These are phyloP conservation scores for Colletotrichum eleusines DNA, from an alignment of 2,329 filamentous ascomycete genomes.

Conservation along the genomic window DNA sequence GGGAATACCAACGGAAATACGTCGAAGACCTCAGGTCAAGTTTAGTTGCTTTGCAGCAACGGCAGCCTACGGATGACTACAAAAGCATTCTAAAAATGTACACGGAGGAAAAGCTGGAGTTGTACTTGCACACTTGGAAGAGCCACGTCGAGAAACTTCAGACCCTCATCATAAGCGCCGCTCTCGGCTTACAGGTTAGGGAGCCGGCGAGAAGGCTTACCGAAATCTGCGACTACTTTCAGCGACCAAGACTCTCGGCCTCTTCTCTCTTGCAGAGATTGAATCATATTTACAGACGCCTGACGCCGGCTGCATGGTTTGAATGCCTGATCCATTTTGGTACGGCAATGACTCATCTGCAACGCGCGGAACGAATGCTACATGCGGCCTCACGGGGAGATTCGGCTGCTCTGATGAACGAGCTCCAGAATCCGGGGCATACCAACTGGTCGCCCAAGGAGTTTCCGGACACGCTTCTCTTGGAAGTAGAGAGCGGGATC, in stretches of 20 bases:
- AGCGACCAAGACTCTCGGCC: background rate
- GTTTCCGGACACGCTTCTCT: slow-evolving; percentile 70
- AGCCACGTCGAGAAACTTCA: background rate
- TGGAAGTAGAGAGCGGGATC: slow-evolving; percentile 74
- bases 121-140: background rate
- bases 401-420: slow-evolving; percentile 52
- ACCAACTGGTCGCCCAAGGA: slow-evolving; percentile 64
- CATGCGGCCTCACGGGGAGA: background rate
- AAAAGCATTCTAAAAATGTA: too few relatives aligned
- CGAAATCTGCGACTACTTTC: background rate
- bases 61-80: too few relatives aligned
- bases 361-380: slow-evolving; percentile 58
- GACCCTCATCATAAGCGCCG: background rate
- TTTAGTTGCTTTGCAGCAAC: background rate
- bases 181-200: background rate
- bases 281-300: slow-evolving; percentile 43
- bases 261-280: slow-evolving; percentile 8
- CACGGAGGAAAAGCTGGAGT: background rate
- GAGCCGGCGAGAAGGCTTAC: background rate
- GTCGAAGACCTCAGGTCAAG: background rate
- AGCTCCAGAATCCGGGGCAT: slow-evolving; percentile 65
- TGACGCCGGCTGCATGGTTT: slow-evolving; percentile 51
- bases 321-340: slow-evolving; percentile 55
- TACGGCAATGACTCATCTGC: slow-evolving; percentile 53
- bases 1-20: background rate